Conservation (phyloP, 257 asterid genomes). For the Phtheirospermum japonicum region DNA sequence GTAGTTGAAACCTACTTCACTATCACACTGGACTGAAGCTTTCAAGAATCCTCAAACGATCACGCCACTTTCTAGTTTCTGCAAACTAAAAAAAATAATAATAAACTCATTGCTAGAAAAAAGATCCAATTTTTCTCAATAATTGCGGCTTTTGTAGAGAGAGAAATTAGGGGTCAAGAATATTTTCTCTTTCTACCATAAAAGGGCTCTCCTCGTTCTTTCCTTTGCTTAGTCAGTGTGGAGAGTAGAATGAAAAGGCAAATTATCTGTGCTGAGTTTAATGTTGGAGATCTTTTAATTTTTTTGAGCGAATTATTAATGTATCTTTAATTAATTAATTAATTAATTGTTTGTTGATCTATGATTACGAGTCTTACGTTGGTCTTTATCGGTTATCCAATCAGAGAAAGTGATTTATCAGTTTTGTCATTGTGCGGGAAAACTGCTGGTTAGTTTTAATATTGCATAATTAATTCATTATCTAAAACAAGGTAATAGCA, state of each 20-base stretch:
- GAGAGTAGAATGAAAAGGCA: slow-evolving; percentile 1
- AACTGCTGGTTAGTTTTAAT: no score
- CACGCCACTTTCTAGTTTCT: background rate
- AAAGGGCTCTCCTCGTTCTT: background rate
- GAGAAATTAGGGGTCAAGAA: background rate
- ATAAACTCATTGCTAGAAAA: background rate
- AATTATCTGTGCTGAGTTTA: background rate
- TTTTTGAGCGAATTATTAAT: background rate
- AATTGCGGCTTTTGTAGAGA: slow-evolving; percentile 10
- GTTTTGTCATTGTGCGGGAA: background rate
- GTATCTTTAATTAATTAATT: no score
- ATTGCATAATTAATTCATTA: no score
- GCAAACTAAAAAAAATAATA: background rate
- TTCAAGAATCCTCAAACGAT: background rate
- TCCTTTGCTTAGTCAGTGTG: no score
- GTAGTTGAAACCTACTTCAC: slow-evolving; percentile 2
- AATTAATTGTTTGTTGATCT: background rate
- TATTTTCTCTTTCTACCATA: background rate
- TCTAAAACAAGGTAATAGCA: no score
- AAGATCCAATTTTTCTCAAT: background rate
- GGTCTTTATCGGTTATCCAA: slow-evolving; percentile 9
- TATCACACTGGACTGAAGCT: background rate
- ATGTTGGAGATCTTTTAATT: no score
- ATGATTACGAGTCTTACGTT: slow-evolving; percentile 7
- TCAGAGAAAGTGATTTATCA: background rate